Percentiles rank a stretch among this genome's conserved stretches.
Conservation (phyloP, 768 basidiomycete genomes). For the Boletus tomentosulus region DNA sequence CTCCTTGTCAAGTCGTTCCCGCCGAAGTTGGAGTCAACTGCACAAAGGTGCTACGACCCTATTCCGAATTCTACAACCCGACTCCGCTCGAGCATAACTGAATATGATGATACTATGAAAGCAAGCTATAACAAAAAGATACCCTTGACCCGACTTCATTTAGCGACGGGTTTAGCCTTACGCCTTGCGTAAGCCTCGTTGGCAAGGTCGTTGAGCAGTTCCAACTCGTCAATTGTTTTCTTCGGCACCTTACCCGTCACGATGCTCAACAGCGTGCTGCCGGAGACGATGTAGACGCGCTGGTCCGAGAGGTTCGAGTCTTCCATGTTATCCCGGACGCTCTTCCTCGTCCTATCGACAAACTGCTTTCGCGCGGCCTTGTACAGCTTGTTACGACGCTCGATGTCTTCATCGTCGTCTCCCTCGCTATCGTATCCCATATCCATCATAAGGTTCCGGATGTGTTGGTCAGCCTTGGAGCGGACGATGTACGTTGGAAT, state of each 20-base stretch:
- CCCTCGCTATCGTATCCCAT: slow-evolving; percentile 19
- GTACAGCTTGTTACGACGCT: slow-evolving; percentile 9
- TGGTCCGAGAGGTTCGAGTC: slow-evolving; percentile 22
- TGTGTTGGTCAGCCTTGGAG: slow-evolving; percentile 22
- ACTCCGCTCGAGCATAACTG: too few relatives aligned
- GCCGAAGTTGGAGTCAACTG: too few relatives aligned
- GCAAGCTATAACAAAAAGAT: too few relatives aligned
- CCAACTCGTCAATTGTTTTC: slow-evolving; percentile 22
- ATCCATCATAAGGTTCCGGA: slow-evolving; percentile 16
- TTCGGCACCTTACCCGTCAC: slow-evolving; percentile 15
- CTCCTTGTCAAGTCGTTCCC: too few relatives aligned
- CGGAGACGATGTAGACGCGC: slow-evolving; percentile 28
- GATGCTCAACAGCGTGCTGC: slow-evolving; percentile 14
- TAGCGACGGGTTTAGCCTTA: neutral
- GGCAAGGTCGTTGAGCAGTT: slow-evolving; percentile 16
- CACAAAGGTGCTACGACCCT: too few relatives aligned
- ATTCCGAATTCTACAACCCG: too few relatives aligned
- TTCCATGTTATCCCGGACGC: slow-evolving; percentile 16
- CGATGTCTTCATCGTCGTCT: slow-evolving; percentile 9
- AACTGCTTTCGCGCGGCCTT: slow-evolving; percentile 12
- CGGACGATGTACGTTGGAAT: slow-evolving; percentile 23
- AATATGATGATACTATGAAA: too few relatives aligned
- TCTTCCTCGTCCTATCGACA: slow-evolving; percentile 14
- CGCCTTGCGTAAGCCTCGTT: slow-evolving; percentile 11
- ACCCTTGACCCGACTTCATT: neutral